Percentiles rank a stretch among this genome's conserved stretches.
phyloP scores from a whole-genome alignment of 352 stramenopile genomes.

The Globisporangium paroecandrum region DNA sequence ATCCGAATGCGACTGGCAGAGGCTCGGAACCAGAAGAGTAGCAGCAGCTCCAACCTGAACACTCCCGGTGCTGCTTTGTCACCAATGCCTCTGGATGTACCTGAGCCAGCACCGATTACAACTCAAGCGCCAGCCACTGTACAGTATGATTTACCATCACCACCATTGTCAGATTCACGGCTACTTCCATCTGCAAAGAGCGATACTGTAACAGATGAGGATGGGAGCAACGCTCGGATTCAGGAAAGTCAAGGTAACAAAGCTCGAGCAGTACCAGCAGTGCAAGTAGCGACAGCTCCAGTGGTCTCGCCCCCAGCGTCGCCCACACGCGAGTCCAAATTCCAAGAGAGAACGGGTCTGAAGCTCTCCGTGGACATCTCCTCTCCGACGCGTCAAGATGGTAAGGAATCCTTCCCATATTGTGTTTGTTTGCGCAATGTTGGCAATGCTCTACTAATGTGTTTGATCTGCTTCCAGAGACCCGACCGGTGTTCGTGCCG shows the following conservation, averaged over 20 bases:
- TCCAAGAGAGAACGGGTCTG: slow-evolving; percentile 44
- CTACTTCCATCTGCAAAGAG: not conserved
- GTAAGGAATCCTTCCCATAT: slow-evolving; percentile 22
- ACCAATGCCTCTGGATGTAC: not conserved
- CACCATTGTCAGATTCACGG: not conserved
- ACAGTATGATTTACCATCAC: not conserved
- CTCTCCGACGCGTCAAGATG: slow-evolving; percentile 36
- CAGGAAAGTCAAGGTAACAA: not conserved
- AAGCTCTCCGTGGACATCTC: slow-evolving; percentile 52
- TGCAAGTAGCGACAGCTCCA: not conserved
- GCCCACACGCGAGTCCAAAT: slow-evolving; percentile 36
- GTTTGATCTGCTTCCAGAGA: slow-evolving; percentile 17
- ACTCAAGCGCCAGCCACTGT: not conserved
- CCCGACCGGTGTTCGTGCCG: slow-evolving; percentile 43
- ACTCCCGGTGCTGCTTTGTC: not conserved
- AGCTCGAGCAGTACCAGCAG: not conserved
- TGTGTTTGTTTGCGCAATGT: not conserved
- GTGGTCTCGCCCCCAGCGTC: slow-evolving; percentile 15
- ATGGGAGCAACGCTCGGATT: not conserved
- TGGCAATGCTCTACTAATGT: slow-evolving; percentile 8
- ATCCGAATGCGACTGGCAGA: slow-evolving; percentile 47
- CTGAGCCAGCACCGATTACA: not conserved
- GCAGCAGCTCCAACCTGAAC: not conserved
- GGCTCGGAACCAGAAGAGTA: slow-evolving; percentile 25
- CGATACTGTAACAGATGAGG: not conserved